Percentiles rank a stretch among this genome's conserved stretches.
These are phyloP conservation scores for Monilinia aucupariae DNA, from an alignment of 2,329 filamentous ascomycete genomes.

Conservation along the genomic window DNA sequence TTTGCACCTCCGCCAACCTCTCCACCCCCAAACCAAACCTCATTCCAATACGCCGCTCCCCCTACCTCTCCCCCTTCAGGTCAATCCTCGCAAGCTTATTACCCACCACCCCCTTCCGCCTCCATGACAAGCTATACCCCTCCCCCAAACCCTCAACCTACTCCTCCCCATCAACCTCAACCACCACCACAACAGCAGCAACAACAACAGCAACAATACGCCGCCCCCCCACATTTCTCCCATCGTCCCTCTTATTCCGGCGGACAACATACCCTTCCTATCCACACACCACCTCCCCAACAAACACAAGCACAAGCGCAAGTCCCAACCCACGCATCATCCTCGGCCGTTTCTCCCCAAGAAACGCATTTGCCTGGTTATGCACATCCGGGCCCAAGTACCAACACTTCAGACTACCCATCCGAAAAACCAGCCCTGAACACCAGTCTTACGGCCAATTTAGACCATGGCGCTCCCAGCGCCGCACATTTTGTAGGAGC, in stretches of 20 bases:
- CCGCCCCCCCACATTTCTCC: conserved; percentile 31
- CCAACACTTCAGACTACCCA: conserved; percentile 21
- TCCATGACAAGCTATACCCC: conserved; percentile 12
- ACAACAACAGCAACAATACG: conserved; percentile 19
- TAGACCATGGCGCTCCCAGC: conserved; percentile 39
- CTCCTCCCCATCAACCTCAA: conserved; percentile 24
- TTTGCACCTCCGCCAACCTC: conserved; percentile 32
- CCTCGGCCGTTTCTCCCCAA: conserved; percentile 21
- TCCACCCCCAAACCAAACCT: conserved; percentile 31
- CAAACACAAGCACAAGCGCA: background rate
- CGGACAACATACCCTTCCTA: conserved; percentile 4
- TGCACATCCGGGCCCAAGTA: background rate
- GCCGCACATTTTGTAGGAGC: conserved; percentile 59
- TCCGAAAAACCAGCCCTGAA: conserved; percentile 33
- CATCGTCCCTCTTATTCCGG: conserved; percentile 34
- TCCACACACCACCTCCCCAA: conserved; percentile 15
- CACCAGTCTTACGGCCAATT: conserved; percentile 29
- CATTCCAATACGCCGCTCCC: conserved; percentile 32
- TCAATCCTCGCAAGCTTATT: conserved; percentile 30
- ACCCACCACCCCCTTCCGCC: conserved; percentile 34
- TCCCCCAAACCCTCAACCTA: conserved; percentile 32
- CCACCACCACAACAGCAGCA: conserved; percentile 6
- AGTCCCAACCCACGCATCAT: background rate
- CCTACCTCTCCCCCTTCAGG: conserved; percentile 31
- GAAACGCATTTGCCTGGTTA: conserved; percentile 24